phyloP scores from a whole-genome alignment of 108 stramenopile species.

The Mayamaea pseudoterrestris region DNA sequence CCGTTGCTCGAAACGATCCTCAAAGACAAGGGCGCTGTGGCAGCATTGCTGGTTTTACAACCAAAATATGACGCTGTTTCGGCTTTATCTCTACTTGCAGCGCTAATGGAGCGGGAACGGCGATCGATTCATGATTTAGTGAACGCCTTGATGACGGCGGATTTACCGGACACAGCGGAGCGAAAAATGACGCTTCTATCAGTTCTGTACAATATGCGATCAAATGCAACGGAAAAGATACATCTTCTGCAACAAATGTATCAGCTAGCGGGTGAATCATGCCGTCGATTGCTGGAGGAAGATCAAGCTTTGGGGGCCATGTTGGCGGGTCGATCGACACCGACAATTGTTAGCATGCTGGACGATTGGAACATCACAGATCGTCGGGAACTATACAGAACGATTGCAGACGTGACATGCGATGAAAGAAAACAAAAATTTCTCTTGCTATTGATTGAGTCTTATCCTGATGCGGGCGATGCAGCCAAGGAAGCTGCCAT shows the following conservation, averaged over 20 bases:
- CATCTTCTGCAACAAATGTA: constrained; percentile 46
- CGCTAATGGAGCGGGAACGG: constrained; percentile 44
- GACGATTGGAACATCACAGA: constrained; percentile 27
- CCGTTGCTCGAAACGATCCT: constrained; percentile 42
- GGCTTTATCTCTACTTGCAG: constrained; percentile 51
- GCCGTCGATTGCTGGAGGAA: constrained; percentile 12
- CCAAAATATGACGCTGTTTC: constrained; percentile 47
- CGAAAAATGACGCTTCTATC: constrained; percentile 25
- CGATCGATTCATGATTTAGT: constrained; percentile 4
- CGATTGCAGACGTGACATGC: constrained; percentile 25
- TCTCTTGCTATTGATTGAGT: constrained; percentile 46
- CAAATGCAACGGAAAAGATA: constrained; percentile 42
- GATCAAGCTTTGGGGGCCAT: constrained; percentile 35
- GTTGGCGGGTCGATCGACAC: constrained; percentile 9
- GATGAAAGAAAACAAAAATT: constrained; percentile 53
- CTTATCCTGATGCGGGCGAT: constrained; percentile 48
- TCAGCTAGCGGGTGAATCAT: constrained; percentile 22
- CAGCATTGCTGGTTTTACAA: constrained; percentile 21
- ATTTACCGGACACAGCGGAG: neutral
- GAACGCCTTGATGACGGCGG: neutral
- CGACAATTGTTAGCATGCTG: constrained; percentile 13
- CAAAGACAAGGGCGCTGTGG: constrained; percentile 31
- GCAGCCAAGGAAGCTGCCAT: constrained; percentile 61
- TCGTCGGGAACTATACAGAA: constrained; percentile 41
- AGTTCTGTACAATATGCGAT: constrained; percentile 67